Evolutionary conservation across 1,284 basidiomycete genomes (phyloP), one percentile per base, ranked within the genome.

Genomic region (Phylloboletellus chloephorus): DNA sequence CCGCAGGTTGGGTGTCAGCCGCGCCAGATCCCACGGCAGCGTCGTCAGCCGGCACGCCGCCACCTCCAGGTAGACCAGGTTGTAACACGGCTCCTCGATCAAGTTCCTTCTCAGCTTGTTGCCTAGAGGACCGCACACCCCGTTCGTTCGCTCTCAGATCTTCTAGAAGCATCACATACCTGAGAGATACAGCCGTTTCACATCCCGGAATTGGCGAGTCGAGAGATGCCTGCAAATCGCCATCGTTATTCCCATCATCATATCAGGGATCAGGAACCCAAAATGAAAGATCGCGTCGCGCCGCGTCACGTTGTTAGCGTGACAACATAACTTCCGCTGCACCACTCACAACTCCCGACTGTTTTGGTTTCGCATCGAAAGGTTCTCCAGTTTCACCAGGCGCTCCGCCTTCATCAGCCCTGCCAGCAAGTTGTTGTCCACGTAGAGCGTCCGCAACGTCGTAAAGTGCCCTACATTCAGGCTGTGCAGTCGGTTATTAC

Each of bases 161-260:
- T 41, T 46, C 39, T 35, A 23, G 41, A 42, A 43, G 34, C 29
- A 20, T 19, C 36, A 72, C 79, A 64, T 68, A 85, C 92, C 92
- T 47, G 90, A 94, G 38, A 98, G 76, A 71, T 97, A 98, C 54
- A 98, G 69, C 34, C 95, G 78, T 67, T 93, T 93, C 51, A 92
- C 79, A 67, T 93, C 88, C 55, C 89, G 79, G 53, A 96, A 74
- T 61, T 92, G 83, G 47, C 78, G 75, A 46, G 78, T 76, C 51
- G 78, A 71, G 49, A 83, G 60, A 48, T 68, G 68, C 54, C 79
- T 81, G 54, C 48, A 65, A 59, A 60, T 64, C 62, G 50, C 58
- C 48, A 63, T 50, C 61, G 58, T 49, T 43, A 50, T 43, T 41
- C 47, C 59, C 61, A 59, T 59, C 61, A 64, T 31, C 31, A 40